Base-by-base conservation (phyloP, 2,329 filamentous ascomycete genomes). In the Xylariales sp. region DNA sequence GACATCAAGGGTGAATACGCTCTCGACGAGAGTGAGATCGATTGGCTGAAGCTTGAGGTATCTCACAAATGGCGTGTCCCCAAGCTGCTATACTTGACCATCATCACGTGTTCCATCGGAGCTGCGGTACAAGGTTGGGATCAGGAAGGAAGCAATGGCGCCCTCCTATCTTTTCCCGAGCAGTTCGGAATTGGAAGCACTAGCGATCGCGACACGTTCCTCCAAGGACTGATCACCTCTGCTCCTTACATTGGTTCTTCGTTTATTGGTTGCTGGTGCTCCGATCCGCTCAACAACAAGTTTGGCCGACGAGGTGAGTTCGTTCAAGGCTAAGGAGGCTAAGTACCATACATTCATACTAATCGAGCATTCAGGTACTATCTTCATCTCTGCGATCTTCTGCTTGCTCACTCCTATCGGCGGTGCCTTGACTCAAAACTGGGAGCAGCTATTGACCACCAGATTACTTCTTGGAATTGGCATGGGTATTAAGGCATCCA, bases 31-130 rank as follows among this genome's bases (percentile, higher is more conserved):
- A 67, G 74, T 8, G 83, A 88, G 52, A 69, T 68, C 29, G 57
- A 65, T 2, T 62, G 73, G 8, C 56, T 88, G 23, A 63, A 68
- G 6, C 65, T 71, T 12, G 84, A 88, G 52, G 69, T 72, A 17
- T 70, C 69, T 1, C 69, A 83, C 51, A 78, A 77, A 40, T 88
- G 84, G 83, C 72, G 70, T 12, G 81, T 87, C 46, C 82, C 83
- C 0, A 66, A 60, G 50, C 69, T 74, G 49, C 67, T 85, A 34
- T 85, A 84, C 57, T 65, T 80, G 35, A 70, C 84, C 3, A 76
- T 86, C 41, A 52, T 80, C 5, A 62, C 63, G 60, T 56, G 43
- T 53, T 54, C 40, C 30, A 20, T 39, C 18, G 72, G 70, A 3
- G 73, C 74, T 3, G 72, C 72, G 6, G 71, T 76, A 8, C 77